Evolutionary conservation across 495 filamentous ascomycete genomes (phyloP).

Genomic region (Schizothecium vesticola): DNA sequence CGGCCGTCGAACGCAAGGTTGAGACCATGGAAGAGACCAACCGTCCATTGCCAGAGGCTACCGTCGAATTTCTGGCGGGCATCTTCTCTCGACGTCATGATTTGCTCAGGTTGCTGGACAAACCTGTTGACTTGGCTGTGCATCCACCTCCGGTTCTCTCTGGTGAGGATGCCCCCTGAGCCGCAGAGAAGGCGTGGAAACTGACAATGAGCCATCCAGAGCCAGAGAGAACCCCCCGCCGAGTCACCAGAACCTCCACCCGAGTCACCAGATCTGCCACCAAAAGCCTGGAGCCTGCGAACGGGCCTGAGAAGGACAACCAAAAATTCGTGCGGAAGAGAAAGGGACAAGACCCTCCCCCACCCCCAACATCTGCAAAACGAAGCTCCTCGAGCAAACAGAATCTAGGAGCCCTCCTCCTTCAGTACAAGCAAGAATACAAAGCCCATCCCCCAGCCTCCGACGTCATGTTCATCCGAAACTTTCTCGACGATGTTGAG

Average conservation of each 20-base stretch:
- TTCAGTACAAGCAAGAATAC: conserved; percentile 16
- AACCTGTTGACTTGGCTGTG: background rate
- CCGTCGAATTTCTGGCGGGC: conserved; percentile 3
- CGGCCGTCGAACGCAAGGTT: conserved; percentile 11
- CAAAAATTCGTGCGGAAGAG: background rate
- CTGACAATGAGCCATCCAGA: background rate
- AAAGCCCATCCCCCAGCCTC: conserved; percentile 15
- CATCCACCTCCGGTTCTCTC: background rate
- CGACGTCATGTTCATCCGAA: conserved; percentile 23
- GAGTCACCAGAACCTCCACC: background rate
- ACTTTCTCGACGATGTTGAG: conserved; percentile 21
- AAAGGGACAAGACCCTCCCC: background rate
- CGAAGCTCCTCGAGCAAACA: background rate
- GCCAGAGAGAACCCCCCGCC: background rate
- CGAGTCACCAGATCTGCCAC: background rate
- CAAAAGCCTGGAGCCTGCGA: background rate
- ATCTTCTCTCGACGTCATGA: conserved; percentile 13
- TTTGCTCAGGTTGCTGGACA: conserved; percentile 13
- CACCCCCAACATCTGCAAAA: background rate
- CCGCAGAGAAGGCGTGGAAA: background rate
- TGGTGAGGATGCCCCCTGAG: background rate
- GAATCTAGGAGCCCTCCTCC: conserved; percentile 16
- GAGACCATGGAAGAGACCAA: background rate
- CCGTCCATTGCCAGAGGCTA: conserved; percentile 3
- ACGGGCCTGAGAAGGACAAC: background rate